phyloP scores from a whole-genome alignment of 352 stramenopile species.

The Pythium sp. region DNA sequence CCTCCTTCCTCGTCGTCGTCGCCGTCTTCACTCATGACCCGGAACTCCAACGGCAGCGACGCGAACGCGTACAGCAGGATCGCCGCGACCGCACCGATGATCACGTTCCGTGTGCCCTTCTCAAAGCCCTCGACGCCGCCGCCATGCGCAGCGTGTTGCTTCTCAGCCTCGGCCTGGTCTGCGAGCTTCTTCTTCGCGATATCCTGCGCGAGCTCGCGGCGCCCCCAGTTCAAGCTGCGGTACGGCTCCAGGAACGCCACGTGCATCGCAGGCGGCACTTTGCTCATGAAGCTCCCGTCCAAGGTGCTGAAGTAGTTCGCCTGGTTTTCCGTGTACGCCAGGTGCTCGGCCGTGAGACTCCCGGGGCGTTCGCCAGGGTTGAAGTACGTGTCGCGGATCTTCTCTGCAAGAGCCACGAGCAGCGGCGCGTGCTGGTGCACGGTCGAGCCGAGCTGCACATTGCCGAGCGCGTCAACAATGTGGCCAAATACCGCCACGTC shows the following conservation, averaged over 20 bases:
- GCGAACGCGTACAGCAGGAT: constrained; percentile 75
- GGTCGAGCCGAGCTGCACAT: constrained; percentile 64
- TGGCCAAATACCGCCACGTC: constrained; percentile 84
- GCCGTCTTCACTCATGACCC: constrained; percentile 40
- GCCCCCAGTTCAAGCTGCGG: constrained; percentile 80
- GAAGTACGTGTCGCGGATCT: constrained; percentile 75
- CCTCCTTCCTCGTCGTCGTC: constrained; percentile 34
- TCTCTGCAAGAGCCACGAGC: constrained; percentile 69
- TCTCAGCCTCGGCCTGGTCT: constrained; percentile 28
- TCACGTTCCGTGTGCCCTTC: constrained; percentile 77
- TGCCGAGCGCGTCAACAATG: constrained; percentile 73
- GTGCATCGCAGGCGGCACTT: constrained; percentile 52
- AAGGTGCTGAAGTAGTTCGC: constrained; percentile 64
- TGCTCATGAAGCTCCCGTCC: constrained; percentile 63
- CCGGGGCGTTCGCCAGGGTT: constrained; percentile 29
- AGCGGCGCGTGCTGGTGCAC: constrained; percentile 74
- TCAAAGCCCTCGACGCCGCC: constrained; percentile 41
- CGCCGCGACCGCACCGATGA: constrained; percentile 69
- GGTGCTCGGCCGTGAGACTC: constrained; percentile 33
- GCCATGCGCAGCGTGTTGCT: constrained; percentile 19
- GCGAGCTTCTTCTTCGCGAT: constrained; percentile 46
- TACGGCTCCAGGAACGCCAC: constrained; percentile 78
- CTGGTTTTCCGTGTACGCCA: constrained; percentile 73
- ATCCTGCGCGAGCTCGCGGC: constrained; percentile 59
- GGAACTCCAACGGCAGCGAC: constrained; percentile 54